phyloP scores from a whole-genome alignment of 2,329 filamentous ascomycete genomes.

The Geosmithia putterillii region DNA sequence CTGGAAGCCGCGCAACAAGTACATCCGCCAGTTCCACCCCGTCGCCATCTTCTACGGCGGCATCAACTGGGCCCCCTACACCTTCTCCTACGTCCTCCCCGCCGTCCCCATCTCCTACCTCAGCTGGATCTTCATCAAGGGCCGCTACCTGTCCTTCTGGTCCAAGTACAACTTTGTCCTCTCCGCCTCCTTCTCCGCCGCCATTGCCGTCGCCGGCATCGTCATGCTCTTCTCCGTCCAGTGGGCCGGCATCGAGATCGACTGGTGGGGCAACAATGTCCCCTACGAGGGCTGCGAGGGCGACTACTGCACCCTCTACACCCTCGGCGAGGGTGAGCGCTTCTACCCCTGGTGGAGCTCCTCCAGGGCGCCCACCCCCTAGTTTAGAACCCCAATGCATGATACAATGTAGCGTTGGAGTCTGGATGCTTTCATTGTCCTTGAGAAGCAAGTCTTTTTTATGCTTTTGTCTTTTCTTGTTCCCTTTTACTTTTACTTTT shows the following conservation, averaged over 20 bases:
- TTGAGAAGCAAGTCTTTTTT: no score
- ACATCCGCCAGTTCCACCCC: constrained; percentile 25
- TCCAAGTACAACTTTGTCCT: constrained; percentile 36
- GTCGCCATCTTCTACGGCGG: constrained; percentile 27
- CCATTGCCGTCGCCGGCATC: constrained; percentile 31
- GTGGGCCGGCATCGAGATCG: constrained; percentile 13
- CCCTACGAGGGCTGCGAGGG: constrained; percentile 13
- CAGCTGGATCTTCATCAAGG: constrained; percentile 34
- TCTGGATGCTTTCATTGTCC: no score
- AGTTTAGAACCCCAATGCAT: no score
- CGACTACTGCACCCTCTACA: constrained; percentile 5
- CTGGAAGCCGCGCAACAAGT: constrained; percentile 16
- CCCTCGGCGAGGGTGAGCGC: constrained; percentile 5
- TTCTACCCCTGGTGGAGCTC: constrained; percentile 8
- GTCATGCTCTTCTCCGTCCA: constrained; percentile 33
- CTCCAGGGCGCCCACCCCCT: not conserved
- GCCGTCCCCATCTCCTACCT: constrained; percentile 32
- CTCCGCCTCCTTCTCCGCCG: constrained; percentile 29
- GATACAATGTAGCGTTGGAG: no score
- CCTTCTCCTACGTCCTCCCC: constrained; percentile 30
- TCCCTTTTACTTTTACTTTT: no score
- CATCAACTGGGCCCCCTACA: constrained; percentile 15
- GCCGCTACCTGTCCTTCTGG: constrained; percentile 33
- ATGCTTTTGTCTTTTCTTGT: no score
- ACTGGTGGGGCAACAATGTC: constrained; percentile 32